Evolutionary conservation across 2,329 filamentous ascomycete genomes (phyloP).

Genomic region (Aspergillus ibericus): DNA sequence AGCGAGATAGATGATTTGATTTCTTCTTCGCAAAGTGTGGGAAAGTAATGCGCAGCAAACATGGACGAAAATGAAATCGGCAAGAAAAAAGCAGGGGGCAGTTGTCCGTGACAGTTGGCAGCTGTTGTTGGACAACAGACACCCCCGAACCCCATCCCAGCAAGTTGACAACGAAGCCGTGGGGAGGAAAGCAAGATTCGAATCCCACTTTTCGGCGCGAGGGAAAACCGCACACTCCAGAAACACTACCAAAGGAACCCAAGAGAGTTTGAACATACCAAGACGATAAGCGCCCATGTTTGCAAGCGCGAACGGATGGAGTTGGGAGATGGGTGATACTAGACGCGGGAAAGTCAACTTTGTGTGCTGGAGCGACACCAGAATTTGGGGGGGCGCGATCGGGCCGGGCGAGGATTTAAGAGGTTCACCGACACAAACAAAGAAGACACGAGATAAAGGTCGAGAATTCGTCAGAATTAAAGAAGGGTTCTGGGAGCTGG

Average conservation of each 20-base stretch:
- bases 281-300: constrained; percentile 20
- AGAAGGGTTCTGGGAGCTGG: background rate
- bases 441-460: background rate
- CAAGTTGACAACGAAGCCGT: background rate
- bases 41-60: background rate
- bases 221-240: too few species aligned
- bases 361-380: background rate
- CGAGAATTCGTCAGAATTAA: background rate
- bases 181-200: background rate
- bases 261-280: constrained; percentile 12
- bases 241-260: background rate
- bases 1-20: background rate
- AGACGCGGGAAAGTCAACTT: background rate
- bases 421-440: background rate
- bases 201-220: background rate
- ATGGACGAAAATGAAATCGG: background rate
- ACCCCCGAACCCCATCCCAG: background rate
- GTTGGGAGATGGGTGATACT: background rate
- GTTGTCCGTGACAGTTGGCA: background rate
- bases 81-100: too few species aligned
- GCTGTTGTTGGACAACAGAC: background rate
- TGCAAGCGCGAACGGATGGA: too few species aligned
- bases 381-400: background rate
- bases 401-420: background rate
- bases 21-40: too few species aligned